A percentile compares a stretch with the other conserved stretches of the same genome.
Evolutionary conservation across 2,329 filamentous ascomycete species (phyloP).

Genomic region (Ceratocystis papillata): DNA sequence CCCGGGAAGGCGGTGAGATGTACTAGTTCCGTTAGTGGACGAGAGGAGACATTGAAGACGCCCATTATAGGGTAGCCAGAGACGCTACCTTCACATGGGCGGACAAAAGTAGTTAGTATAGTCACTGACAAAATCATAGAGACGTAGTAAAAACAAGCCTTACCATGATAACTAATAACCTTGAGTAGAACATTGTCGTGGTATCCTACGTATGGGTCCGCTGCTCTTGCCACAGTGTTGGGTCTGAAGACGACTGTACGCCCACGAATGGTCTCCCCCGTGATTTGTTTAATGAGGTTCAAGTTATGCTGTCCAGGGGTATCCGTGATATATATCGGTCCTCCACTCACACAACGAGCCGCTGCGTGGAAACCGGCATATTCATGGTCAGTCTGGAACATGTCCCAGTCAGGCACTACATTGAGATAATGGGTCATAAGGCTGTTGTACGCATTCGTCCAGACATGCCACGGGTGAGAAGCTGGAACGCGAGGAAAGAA

Average conservation of each 20-base stretch:
- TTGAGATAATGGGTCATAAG: conserved; percentile 78
- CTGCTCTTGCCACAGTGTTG: conserved; percentile 58
- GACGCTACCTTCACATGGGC: conserved; percentile 34
- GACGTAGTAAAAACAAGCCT: conserved; percentile 20
- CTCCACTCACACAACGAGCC: conserved; percentile 77
- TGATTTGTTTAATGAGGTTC: conserved; percentile 67
- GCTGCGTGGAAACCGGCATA: conserved; percentile 82
- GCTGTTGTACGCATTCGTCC: conserved; percentile 82
- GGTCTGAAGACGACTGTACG: conserved; percentile 75
- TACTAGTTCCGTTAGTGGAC: conserved; percentile 56
- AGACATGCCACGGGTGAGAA: conserved; percentile 90
- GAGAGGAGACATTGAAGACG: conserved; percentile 67
- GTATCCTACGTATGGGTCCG: conserved; percentile 65
- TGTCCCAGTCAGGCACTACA: conserved; percentile 70
- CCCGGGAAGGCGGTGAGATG: conserved; percentile 64
- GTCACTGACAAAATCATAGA: background rate
- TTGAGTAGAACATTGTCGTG: conserved; percentile 64
- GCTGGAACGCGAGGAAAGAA: conserved; percentile 76
- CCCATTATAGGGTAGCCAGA: conserved; percentile 69
- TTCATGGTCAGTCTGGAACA: conserved; percentile 54
- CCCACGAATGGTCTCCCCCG: conserved; percentile 57
- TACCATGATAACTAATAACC: conserved; percentile 66
- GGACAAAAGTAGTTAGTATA: background rate
- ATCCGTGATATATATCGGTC: conserved; percentile 91
- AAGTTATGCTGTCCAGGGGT: conserved; percentile 71